A percentile compares a stretch with the other conserved stretches of the same genome.
These are phyloP conservation scores for Lactifluus pinguis DNA, from an alignment of 768 basidiomycete genomes.

Conservation along the genomic window DNA sequence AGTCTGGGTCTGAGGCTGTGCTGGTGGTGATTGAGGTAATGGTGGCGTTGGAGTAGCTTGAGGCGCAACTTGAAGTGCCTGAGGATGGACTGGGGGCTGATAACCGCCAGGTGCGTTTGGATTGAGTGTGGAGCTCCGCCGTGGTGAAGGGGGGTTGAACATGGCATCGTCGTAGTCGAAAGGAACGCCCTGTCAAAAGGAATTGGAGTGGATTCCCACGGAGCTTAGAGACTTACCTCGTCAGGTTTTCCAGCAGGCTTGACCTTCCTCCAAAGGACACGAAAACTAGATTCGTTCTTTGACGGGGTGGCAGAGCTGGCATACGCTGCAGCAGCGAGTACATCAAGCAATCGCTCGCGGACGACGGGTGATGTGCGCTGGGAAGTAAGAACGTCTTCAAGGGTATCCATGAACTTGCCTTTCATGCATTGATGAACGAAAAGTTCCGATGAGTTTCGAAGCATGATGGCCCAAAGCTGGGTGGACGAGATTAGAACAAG, in stretches of 20 bases:
- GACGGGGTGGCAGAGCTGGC: slow-evolving; percentile 37
- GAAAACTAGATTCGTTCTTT: slow-evolving; percentile 41
- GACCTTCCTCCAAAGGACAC: slow-evolving; percentile 69
- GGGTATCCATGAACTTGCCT: slow-evolving; percentile 69
- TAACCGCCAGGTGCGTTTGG: slow-evolving; percentile 1
- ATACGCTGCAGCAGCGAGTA: slow-evolving; percentile 75
- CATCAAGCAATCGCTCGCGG: slow-evolving; percentile 68
- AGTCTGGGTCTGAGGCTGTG: not conserved
- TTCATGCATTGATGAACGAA: slow-evolving; percentile 64
- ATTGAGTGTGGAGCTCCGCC: slow-evolving; percentile 31
- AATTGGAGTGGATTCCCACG: not conserved
- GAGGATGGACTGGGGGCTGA: slow-evolving; percentile 9
- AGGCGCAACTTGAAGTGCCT: not conserved
- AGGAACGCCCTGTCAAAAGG: slow-evolving; percentile 49
- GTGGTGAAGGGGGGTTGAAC: slow-evolving; percentile 55
- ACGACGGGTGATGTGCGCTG: slow-evolving; percentile 69
- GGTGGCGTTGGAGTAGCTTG: slow-evolving; percentile 2
- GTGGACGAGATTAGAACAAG: not conserved
- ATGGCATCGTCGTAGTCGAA: slow-evolving; percentile 73
- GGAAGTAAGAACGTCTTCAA: slow-evolving; percentile 63
- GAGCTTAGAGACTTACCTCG: slow-evolving; percentile 36
- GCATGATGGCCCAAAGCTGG: slow-evolving; percentile 86
- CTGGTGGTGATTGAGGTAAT: not conserved
- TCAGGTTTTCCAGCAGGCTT: slow-evolving; percentile 78
- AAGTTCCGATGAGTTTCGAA: slow-evolving; percentile 65